Evolutionary conservation across 306 rosid genomes (phyloP).

Genomic region (Delonix regia): DNA sequence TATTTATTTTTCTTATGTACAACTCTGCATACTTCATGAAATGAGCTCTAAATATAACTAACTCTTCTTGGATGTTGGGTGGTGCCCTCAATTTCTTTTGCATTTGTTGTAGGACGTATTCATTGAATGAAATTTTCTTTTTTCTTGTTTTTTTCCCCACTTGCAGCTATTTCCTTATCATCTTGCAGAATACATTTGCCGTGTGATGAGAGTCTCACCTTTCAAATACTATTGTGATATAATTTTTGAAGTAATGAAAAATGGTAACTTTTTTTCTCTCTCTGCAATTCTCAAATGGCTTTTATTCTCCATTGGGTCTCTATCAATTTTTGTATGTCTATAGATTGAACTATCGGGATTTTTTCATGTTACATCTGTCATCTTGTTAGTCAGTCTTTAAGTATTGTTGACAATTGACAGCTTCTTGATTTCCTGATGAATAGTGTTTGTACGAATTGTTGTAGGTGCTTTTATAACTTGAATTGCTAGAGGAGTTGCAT

Average conservation of each 20-base stretch:
- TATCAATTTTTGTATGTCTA: conserved; percentile 13
- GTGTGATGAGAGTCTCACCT: conserved; percentile 94
- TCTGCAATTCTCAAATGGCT: conserved; percentile 39
- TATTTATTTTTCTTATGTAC: too few species aligned
- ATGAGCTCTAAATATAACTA: neutral
- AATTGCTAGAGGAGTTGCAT: conserved; percentile 10
- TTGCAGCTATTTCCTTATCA: conserved; percentile 98
- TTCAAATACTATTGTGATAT: conserved; percentile 98
- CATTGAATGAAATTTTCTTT: conserved; percentile 30
- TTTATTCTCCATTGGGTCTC: conserved; percentile 17
- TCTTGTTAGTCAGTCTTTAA: neutral
- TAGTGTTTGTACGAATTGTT: conserved; percentile 7
- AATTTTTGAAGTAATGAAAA: conserved; percentile 96
- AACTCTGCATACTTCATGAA: conserved; percentile 17
- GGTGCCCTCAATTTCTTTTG: conserved; percentile 20
- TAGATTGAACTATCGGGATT: conserved; percentile 17
- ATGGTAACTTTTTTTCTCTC: conserved; percentile 60
- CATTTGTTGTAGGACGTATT: conserved; percentile 34
- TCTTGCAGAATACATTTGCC: conserved; percentile 93
- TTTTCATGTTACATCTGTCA: neutral
- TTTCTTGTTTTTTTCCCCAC: conserved; percentile 12
- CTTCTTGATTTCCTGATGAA: conserved; percentile 29
- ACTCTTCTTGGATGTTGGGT: conserved; percentile 4
- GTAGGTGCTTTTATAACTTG: conserved; percentile 7
- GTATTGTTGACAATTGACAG: neutral